These are phyloP conservation scores for Colletotrichum coccodes DNA, from an alignment of 2,329 filamentous ascomycete genomes.

Conservation along the genomic window DNA sequence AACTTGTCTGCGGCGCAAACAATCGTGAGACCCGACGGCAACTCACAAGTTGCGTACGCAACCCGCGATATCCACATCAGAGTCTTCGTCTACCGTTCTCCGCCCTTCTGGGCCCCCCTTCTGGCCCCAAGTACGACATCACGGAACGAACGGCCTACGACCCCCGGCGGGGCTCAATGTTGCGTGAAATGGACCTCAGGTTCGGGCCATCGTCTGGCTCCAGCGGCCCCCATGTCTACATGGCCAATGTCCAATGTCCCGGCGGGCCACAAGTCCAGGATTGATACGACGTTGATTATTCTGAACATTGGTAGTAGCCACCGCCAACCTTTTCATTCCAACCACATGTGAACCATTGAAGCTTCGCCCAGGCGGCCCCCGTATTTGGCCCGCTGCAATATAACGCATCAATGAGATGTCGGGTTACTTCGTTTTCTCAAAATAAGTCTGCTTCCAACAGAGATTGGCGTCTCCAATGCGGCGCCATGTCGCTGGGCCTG, in stretches of 20 bases:
- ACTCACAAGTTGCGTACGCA: background rate
- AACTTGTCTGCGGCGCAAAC: background rate
- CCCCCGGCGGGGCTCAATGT: slow-evolving; percentile 1
- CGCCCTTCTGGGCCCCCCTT: too few relatives aligned
- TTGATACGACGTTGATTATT: slow-evolving; percentile 19
- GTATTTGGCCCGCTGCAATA: background rate
- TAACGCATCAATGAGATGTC: background rate
- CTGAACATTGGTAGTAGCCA: background rate
- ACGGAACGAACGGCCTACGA: background rate
- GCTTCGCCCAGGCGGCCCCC: background rate
- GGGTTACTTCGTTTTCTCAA: background rate
- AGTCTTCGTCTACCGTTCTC: slow-evolving; percentile 8
- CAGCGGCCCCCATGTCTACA: background rate
- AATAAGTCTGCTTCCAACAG: background rate
- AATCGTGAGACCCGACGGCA: background rate
- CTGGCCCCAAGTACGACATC: slow-evolving; percentile 16
- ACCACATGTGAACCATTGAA: background rate
- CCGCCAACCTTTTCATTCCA: background rate
- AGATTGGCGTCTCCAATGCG: background rate
- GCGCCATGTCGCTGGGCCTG: background rate
- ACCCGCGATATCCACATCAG: background rate
- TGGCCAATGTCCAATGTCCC: background rate
- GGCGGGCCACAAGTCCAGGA: background rate
- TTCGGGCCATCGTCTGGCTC: slow-evolving; percentile 14
- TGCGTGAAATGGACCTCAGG: background rate